Evolutionary conservation across 345 rosid species (phyloP).

Genomic region (Cochlearia excelsa): DNA sequence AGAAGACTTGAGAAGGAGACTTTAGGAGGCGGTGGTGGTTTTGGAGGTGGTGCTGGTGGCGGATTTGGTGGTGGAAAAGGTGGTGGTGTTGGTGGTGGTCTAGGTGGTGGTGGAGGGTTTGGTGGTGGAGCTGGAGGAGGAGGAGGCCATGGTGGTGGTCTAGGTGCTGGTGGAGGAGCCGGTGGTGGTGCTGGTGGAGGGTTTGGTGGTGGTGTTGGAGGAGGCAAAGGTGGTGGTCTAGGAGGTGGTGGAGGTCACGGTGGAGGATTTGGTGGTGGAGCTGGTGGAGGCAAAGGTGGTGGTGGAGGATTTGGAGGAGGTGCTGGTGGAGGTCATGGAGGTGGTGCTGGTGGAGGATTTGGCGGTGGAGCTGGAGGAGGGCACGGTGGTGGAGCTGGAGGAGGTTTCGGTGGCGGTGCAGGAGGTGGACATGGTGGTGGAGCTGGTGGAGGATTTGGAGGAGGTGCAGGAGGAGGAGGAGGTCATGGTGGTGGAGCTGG

Average conservation of each 20-base stretch:
- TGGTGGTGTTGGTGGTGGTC: neutral
- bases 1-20: conserved; percentile 38
- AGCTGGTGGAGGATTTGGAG: too few species aligned
- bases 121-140: conserved; percentile 29
- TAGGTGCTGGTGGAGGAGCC: conserved; percentile 25
- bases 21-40: conserved; percentile 31
- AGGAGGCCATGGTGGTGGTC: conserved; percentile 29
- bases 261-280: conserved; percentile 19
- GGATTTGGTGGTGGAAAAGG: neutral
- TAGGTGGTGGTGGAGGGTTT: neutral
- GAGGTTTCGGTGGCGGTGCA: too few species aligned
- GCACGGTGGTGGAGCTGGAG: too few species aligned
- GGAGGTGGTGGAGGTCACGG: conserved; percentile 22
- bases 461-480: too few species aligned
- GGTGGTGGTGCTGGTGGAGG: conserved; percentile 33
- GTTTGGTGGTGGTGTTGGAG: conserved; percentile 19
- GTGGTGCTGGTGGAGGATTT: too few species aligned
- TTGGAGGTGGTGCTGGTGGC: conserved; percentile 23
- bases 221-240: conserved; percentile 18
- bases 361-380: too few species aligned
- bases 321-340: too few species aligned
- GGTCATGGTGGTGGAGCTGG: too few species aligned
- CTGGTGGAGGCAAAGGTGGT: too few species aligned
- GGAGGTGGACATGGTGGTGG: too few species aligned
- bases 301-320: too few species aligned